Evolutionary conservation across 306 rosid species (phyloP), one percentile per base, ranked within the genome.

Genomic region (Vigna angularis): DNA sequence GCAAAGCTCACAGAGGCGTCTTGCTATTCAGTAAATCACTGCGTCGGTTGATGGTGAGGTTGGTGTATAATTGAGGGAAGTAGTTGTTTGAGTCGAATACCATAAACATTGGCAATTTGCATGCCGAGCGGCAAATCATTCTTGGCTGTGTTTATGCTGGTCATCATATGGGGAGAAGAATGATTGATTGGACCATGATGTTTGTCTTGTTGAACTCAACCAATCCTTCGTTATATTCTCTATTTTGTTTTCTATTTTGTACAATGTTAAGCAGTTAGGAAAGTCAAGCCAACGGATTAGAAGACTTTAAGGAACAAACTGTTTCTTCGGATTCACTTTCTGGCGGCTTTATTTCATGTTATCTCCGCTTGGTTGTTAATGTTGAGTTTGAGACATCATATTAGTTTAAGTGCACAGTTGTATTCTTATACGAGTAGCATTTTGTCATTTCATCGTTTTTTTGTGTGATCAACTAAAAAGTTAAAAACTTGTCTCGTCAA

Each of bases 51-150:
- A 76, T 75, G 77, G 79, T 20, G 36, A 70, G 88, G 56, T 66
- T 53, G 86, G 82, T 74, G 71, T 73, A 50, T 74, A 65, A 67
- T 30, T 74, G 24, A 51, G 50, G 59, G 78, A 18, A 48, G 36
- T 66, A 66, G 70, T 36, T 18, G 22, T 61, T 26, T 66, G 6
- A 61, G 68, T 32, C 57, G 6, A 56, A 36, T 45, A 79, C 81
- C 71, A 75, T 76, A 47, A 42, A 55, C 58, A 82, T 88, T 81
- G 90, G 87, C 88, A 84, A 82, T 71, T 63, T 63, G 45, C 70
- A n/a, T 85, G 85, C 79, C 70, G 58, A 82, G 90, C 90, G 93
- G 97, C 97, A 90, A 92, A 83, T 92, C 97, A 90, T 92, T 92
- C 93, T 92, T 92, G 97, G 97, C 96, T 93, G 79, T 73, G 78